phyloP scores from a whole-genome alignment of 2,329 filamentous ascomycete genomes.

The Lachnellula cervina region DNA sequence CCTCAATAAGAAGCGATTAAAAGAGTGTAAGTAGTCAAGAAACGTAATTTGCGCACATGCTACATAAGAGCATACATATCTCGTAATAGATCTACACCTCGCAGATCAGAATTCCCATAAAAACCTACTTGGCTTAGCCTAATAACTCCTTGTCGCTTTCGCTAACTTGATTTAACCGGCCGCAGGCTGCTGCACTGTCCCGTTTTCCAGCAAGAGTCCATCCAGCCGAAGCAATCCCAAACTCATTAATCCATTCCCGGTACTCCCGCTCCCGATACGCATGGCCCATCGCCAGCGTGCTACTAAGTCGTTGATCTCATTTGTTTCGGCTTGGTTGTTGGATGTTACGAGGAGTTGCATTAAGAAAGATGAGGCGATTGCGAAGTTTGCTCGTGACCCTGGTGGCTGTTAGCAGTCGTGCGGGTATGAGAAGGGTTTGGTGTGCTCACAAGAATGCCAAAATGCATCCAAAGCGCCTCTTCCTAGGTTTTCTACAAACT shows the following conservation, averaged over 20 bases:
- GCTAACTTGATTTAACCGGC: not conserved
- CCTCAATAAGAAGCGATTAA: too few relatives aligned
- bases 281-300: slow-evolving; percentile 30
- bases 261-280: slow-evolving; percentile 25
- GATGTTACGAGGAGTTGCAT: slow-evolving; percentile 30
- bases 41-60: not conserved
- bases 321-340: slow-evolving; percentile 22
- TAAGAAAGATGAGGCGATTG: slow-evolving; percentile 31
- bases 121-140: not conserved
- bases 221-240: slow-evolving; percentile 28
- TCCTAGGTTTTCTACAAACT: slow-evolving; percentile 29
- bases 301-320: slow-evolving; percentile 27
- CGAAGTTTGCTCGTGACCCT: slow-evolving; percentile 32
- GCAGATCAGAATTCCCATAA: not conserved
- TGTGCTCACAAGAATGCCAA: slow-evolving; percentile 29
- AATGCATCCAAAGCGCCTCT: slow-evolving; percentile 28
- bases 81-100: not conserved
- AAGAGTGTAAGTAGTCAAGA: not conserved
- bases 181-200: slow-evolving; percentile 8
- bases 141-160: not conserved
- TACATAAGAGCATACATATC: not conserved
- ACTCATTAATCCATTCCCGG: slow-evolving; percentile 28
- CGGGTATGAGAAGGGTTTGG: not conserved
- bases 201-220: slow-evolving; percentile 25
- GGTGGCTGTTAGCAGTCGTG: not conserved